These are phyloP conservation scores for Chiua virens DNA, from an alignment of 768 basidiomycete species.

Conservation along the genomic window DNA sequence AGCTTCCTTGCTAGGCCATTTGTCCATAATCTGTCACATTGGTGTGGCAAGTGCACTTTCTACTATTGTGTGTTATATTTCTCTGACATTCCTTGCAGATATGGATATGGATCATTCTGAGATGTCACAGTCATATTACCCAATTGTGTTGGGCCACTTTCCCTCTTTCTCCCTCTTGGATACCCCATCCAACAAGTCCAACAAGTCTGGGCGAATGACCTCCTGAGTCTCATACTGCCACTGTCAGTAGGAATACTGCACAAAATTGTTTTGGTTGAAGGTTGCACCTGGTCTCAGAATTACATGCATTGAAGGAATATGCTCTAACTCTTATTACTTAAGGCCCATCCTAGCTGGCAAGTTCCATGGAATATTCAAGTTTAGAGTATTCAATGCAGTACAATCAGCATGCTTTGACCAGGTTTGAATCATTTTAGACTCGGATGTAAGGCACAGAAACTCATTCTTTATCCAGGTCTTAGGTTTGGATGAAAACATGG, in stretches of 20 bases:
- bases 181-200: not conserved
- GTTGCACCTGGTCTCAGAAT: constrained; percentile 67
- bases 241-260: constrained; percentile 16
- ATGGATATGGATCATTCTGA: not conserved
- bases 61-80: not conserved
- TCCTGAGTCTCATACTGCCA: not conserved
- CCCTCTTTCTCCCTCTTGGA: not conserved
- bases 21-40: not conserved
- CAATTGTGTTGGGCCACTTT: not conserved
- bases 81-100: constrained; percentile 5
- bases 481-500: too few relatives aligned
- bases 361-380: constrained; percentile 81
- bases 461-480: too few relatives aligned
- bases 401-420: constrained; percentile 82
- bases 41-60: too few relatives aligned
- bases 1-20: not conserved
- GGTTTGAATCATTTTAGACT: constrained; percentile 37
- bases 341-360: constrained; percentile 62
- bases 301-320: not conserved
- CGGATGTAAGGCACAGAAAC: not conserved
- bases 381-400: constrained; percentile 87
- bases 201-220: too few relatives aligned
- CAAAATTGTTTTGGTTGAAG: constrained; percentile 46
- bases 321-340: constrained; percentile 1
- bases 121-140: not conserved